Evolutionary conservation across 139 green algal genomes (phyloP), one percentile per base, ranked within the genome.

Genomic region (Chlorella sp.): DNA sequence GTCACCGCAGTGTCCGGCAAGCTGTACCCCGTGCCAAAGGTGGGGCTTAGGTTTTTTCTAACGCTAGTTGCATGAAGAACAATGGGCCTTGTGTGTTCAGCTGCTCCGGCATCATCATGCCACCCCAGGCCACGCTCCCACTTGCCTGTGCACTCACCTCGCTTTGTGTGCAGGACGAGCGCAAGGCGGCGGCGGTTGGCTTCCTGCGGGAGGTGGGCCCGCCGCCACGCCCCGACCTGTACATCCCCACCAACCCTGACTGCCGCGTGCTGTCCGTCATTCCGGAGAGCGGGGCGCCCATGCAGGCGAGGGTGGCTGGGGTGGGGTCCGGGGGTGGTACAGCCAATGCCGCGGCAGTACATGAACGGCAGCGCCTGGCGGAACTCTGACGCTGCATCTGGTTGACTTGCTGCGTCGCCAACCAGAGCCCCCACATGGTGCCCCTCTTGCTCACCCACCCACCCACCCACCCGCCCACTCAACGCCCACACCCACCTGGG

Each of bases 231-330:
- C 30, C 77, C 30, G 95, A 98, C 88, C 90, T 99, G 43, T 99
- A 98, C 88, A 82, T 99, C 74, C 96, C 96, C 43, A 98, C 93
- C 38, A 95, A 97, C 89, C 91, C 94, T 1, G 84, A 97, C 48
- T 88, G 87, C 28, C 86, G 90, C 0, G 91, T 99, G 48, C 58
- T 94, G 28, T 68, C 70, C 13, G 84, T 95, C 70, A 91, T 96
- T 26, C 88, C 91, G 0, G 89, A 94, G 77, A 92, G 78, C 51
- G 93, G 90, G 34, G 89, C 91, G 8, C 93, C 94, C 73, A 98
- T 99, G 94, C 96, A 97, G 90, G 96, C 90, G 34, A 92, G 95
- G 48, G 92, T 14, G 32, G 43, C 72, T 96, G 77, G n/a, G 11
- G 40, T n/a, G 41, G 56, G 68, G 30, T 67, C 51, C 28, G 11